Conservation (phyloP, 345 rosid genomes). For the Pistacia vera region DNA sequence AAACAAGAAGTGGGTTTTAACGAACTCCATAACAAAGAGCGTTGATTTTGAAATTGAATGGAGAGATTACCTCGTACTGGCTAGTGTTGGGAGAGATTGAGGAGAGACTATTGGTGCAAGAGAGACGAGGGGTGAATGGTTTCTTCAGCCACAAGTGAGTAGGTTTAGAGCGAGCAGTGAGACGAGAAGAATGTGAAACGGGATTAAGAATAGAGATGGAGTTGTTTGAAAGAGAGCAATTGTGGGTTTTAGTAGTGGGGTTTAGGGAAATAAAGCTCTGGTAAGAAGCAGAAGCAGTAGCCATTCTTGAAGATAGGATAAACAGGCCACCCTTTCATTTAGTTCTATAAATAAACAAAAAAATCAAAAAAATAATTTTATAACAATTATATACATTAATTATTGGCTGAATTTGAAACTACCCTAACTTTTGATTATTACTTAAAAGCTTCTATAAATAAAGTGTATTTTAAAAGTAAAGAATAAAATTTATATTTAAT, state of each 20-base stretch:
- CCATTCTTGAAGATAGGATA: slow-evolving; percentile 20
- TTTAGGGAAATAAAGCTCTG: slow-evolving; percentile 27
- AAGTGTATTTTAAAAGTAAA: too few relatives aligned
- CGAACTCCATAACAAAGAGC: background rate
- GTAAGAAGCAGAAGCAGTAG: slow-evolving; percentile 20
- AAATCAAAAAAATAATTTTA: too few relatives aligned
- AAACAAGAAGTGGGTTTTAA: background rate
- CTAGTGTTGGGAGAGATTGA: slow-evolving; percentile 45
- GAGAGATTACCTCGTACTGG: slow-evolving; percentile 49
- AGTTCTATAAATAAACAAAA: too few relatives aligned
- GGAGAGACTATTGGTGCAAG: slow-evolving; percentile 45
- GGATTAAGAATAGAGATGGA: slow-evolving; percentile 21
- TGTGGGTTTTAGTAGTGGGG: slow-evolving; percentile 21
- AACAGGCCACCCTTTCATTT: too few relatives aligned
- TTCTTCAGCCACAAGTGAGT: slow-evolving; percentile 12
- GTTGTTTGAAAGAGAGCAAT: slow-evolving; percentile 1
- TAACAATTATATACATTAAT: too few relatives aligned
- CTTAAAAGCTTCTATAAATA: too few relatives aligned
- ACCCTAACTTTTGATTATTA: too few relatives aligned
- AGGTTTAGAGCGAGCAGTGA: slow-evolving; percentile 10
- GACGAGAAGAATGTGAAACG: slow-evolving; percentile 12
- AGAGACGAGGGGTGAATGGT: slow-evolving; percentile 29
- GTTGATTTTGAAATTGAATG: background rate
- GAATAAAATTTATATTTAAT: too few relatives aligned
- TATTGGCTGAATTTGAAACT: too few relatives aligned